These are phyloP conservation scores for Phlegmacium glaucopus DNA, from an alignment of 768 basidiomycete genomes.

Conservation along the genomic window DNA sequence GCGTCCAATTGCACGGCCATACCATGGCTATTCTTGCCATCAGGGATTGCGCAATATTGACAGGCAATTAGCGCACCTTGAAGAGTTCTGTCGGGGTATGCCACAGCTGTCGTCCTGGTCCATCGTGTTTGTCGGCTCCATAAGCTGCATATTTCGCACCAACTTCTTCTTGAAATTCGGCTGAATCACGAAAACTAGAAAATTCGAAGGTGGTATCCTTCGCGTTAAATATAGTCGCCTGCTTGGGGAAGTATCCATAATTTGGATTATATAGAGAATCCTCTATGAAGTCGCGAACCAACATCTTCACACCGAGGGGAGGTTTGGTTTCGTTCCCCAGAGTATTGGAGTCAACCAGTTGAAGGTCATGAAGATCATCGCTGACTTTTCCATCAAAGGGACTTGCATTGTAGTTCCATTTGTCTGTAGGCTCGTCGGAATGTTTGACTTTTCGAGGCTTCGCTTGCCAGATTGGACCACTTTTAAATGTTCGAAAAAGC, in stretches of 20 bases:
- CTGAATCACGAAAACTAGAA: slow-evolving; percentile 54
- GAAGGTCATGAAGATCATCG: slow-evolving; percentile 38
- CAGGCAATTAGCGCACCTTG: slow-evolving; percentile 55
- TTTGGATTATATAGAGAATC: slow-evolving; percentile 95
- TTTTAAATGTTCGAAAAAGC: slow-evolving; percentile 20
- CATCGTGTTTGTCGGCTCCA: slow-evolving; percentile 55
- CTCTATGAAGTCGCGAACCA: slow-evolving; percentile 94
- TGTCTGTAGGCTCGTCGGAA: slow-evolving; percentile 41
- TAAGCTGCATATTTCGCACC: slow-evolving; percentile 72
- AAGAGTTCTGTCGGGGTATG: slow-evolving; percentile 98
- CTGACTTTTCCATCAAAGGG: slow-evolving; percentile 53
- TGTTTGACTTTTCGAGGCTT: slow-evolving; percentile 8
- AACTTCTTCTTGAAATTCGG: slow-evolving; percentile 81
- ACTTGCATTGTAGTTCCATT: slow-evolving; percentile 76
- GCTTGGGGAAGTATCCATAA: slow-evolving; percentile 96
- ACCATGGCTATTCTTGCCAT: slow-evolving; percentile 69
- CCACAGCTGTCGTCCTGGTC: slow-evolving; percentile 90
- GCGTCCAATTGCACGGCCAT: slow-evolving; percentile 85
- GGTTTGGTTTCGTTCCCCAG: slow-evolving; percentile 55
- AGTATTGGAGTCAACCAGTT: slow-evolving; percentile 66
- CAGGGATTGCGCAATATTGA: slow-evolving; percentile 1
- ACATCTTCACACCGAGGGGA: slow-evolving; percentile 85
- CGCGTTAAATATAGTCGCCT: slow-evolving; percentile 84
- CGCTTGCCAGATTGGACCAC: slow-evolving; percentile 7
- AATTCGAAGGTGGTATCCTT: slow-evolving; percentile 67